Evolutionary conservation across 1,284 basidiomycete genomes (phyloP), one percentile per base, ranked within the genome.

Genomic region (Ganoderma meredithae): DNA sequence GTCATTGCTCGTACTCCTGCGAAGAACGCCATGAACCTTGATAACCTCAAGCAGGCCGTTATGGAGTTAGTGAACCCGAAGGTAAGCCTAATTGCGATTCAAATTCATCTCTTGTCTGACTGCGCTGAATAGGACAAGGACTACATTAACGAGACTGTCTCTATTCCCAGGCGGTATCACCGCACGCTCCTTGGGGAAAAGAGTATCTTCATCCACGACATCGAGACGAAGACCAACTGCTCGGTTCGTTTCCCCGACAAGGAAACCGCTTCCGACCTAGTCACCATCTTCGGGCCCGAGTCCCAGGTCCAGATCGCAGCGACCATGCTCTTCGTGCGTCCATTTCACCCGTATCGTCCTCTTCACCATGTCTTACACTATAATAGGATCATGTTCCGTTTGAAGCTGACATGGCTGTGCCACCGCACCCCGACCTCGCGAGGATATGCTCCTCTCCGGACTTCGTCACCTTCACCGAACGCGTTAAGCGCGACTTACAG

Each of bases 61-160:
- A 98, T 98, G 96, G 97, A 99, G 81, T 85, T 99, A 73, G 96
- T 99, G 52, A 95, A 94, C 79, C 95, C 96, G 36, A 99, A 98
- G 90, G 95, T 94, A 71, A 17, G 49, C 67, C 82, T 73, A 39
- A 15, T 17, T 52, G 62, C 63, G 60, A 63, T 40, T 31, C 44
- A 19, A 53, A 17, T 61, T 47, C 43, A 27, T 41, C 27, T 19
- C 19, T 58, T 70, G 58, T 72, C 72, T 44, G 55, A 69, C 60
- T 47, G 8, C 6, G 55, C 15, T 63, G 47, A 40, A 22, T 70
- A 96, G 94, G 97, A 99, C 80, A 98, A 97, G 84, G 97, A 99
- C 80, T 99, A 95, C 81, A 93, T 96, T 69, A 92, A 94, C 74
- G 97, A 99, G 82, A 95, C 94, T 19, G 91, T 99, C 62, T 90